A percentile compares a stretch with the other conserved stretches of the same genome.
Evolutionary conservation across 257 asterid species (phyloP).

Genomic region (Solanum appendiculatum): DNA sequence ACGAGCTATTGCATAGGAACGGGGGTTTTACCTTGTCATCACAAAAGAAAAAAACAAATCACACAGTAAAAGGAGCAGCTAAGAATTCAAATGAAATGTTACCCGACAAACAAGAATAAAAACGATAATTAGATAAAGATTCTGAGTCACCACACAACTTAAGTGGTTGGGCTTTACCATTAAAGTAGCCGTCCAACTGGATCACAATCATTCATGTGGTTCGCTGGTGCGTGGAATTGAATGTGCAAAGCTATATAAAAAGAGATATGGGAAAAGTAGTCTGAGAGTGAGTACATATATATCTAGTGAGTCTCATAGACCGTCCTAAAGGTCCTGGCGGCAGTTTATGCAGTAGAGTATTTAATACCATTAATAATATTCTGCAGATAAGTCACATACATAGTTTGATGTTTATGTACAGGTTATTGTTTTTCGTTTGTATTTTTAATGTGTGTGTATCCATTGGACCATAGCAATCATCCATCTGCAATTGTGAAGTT

Average conservation of each 20-base stretch:
- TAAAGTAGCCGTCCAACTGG: not conserved
- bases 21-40: no score
- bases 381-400: not conserved
- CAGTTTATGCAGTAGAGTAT: not conserved
- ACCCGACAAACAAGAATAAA: not conserved
- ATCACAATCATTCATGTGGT: not conserved
- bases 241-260: not conserved
- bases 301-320: not conserved
- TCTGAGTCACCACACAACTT: not conserved
- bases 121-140: not conserved
- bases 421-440: not conserved
- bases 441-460: not conserved
- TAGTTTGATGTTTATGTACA: not conserved
- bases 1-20: no score
- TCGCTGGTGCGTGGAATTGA: not conserved
- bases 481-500: not conserved
- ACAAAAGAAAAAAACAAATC: not conserved
- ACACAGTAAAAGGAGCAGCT: not conserved
- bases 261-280: not conserved
- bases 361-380: not conserved
- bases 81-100: not conserved
- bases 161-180: not conserved
- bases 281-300: not conserved
- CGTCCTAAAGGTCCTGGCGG: not conserved
- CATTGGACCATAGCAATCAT: not conserved